Conservation (phyloP, 495 filamentous ascomycete genomes). For the Penicillium egyptiacum region DNA sequence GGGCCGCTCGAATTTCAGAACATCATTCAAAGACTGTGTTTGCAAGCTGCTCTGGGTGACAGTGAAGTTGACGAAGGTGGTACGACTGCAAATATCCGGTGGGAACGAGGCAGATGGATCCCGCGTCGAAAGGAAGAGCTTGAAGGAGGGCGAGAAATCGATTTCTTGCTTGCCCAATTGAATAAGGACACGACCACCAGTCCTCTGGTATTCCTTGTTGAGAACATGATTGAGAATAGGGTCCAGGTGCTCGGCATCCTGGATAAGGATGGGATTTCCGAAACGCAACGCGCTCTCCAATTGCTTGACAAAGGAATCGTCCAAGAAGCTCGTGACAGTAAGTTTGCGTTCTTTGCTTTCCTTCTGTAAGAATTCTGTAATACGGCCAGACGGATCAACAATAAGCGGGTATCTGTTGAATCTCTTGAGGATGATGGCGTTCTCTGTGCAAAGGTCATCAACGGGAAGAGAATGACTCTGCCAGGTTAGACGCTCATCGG, state of each 20-base stretch:
- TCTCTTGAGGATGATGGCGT: conserved; percentile 92
- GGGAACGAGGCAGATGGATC: conserved; percentile 96
- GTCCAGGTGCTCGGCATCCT: conserved; percentile 96
- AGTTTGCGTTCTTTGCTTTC: conserved; percentile 91
- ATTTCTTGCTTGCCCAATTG: conserved; percentile 99
- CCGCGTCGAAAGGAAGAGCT: conserved; percentile 88
- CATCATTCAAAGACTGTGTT: conserved; percentile 94
- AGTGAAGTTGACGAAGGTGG: conserved; percentile 99
- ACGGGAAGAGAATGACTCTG: conserved; percentile 93
- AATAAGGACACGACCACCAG: conserved; percentile 96
- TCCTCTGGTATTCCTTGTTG: conserved; percentile 99
- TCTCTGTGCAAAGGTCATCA: conserved; percentile 98
- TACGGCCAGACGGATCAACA: conserved; percentile 93
- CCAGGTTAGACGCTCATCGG: conserved; percentile 92
- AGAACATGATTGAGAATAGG: conserved; percentile 97
- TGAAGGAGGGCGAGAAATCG: conserved; percentile 97
- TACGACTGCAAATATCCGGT: conserved; percentile 97
- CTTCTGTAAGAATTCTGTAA: conserved; percentile 90
- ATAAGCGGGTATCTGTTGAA: conserved; percentile 99
- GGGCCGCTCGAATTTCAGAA: conserved; percentile 93
- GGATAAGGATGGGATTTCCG: conserved; percentile 96
- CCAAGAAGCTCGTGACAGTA: conserved; percentile 96
- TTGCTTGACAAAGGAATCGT: conserved; percentile 97
- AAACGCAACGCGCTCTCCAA: conserved; percentile 95
- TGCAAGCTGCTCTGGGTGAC: conserved; percentile 98